Percentiles rank a stretch among this genome's conserved stretches.
These are phyloP conservation scores for Huntiella bhutanensis DNA, from an alignment of 2,329 filamentous ascomycete genomes.

Conservation along the genomic window DNA sequence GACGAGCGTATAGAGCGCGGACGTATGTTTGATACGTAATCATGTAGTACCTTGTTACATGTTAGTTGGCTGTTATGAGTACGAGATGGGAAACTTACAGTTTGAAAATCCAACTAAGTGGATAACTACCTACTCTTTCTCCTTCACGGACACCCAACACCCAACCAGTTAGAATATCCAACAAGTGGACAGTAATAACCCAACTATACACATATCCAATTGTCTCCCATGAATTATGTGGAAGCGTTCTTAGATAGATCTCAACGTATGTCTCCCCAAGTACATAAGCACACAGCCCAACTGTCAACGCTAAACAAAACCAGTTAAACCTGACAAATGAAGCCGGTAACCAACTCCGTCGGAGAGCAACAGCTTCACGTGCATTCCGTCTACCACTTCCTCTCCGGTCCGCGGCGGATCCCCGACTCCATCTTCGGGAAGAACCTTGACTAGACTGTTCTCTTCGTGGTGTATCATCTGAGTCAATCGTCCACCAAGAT, in stretches of 20 bases:
- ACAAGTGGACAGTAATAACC: slow-evolving; percentile 45
- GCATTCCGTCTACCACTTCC: slow-evolving; percentile 6
- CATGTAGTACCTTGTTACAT: slow-evolving; percentile 36
- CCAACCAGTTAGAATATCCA: slow-evolving; percentile 47
- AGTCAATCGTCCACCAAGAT: slow-evolving; percentile 45
- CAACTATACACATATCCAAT: slow-evolving; percentile 53
- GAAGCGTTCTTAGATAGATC: slow-evolving; percentile 46
- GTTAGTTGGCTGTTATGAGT: background rate
- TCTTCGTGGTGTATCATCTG: slow-evolving; percentile 26
- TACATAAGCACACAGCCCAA: slow-evolving; percentile 46
- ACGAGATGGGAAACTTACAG: slow-evolving; percentile 27
- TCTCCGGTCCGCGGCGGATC: background rate
- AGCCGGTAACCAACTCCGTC: slow-evolving; percentile 39
- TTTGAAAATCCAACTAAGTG: slow-evolving; percentile 53
- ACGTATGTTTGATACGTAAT: slow-evolving; percentile 55
- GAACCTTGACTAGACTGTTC: slow-evolving; percentile 19
- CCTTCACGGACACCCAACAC: slow-evolving; percentile 47
- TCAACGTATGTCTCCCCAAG: slow-evolving; percentile 52
- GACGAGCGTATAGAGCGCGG: slow-evolving; percentile 46
- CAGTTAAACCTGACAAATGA: slow-evolving; percentile 51
- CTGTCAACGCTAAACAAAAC: slow-evolving; percentile 45
- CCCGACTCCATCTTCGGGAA: slow-evolving; percentile 10
- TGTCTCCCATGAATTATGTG: slow-evolving; percentile 46
- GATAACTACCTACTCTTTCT: slow-evolving; percentile 48
- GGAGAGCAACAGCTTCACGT: slow-evolving; percentile 21